phyloP scores from a whole-genome alignment of 169 alveolate genomes.

The Plasmodium sp. region DNA sequence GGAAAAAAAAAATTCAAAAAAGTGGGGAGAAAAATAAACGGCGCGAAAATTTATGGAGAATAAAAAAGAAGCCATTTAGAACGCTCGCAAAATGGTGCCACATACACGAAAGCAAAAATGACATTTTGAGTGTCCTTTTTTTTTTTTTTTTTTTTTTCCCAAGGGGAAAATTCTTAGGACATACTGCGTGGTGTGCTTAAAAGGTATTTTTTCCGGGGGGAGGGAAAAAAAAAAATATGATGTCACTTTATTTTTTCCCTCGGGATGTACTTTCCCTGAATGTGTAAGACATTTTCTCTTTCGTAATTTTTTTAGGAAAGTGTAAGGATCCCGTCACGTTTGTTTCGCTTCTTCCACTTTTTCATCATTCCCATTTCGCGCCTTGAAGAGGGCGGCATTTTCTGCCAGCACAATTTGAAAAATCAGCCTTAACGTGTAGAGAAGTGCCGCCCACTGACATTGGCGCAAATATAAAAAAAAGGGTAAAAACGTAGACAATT shows the following conservation, averaged over 20 bases:
- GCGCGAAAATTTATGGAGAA: not conserved
- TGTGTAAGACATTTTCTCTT: not conserved
- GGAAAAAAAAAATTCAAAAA: not conserved
- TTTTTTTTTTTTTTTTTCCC: not conserved
- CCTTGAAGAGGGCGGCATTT: not conserved
- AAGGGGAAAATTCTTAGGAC: not conserved
- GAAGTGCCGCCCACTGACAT: not conserved
- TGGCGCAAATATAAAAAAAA: not conserved
- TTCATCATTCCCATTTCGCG: not conserved
- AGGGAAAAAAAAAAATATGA: not conserved
- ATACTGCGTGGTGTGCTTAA: not conserved
- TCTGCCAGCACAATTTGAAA: not conserved
- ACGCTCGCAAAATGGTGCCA: not conserved
- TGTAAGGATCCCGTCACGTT: not conserved
- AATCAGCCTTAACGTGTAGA: not conserved
- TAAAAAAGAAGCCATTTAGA: not conserved
- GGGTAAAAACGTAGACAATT: constrained; percentile 4
- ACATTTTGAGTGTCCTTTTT: not conserved
- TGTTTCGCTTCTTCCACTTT: not conserved
- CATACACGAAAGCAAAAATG: not conserved
- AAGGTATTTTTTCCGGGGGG: not conserved
- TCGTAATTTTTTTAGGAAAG: not conserved
- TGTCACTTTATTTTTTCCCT: not conserved
- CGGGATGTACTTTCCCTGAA: not conserved
- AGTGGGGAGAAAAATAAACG: not conserved